Percentiles rank a stretch among this genome's conserved stretches.
Conservation (phyloP, 176 grass and related monocot genomes). For the Oropetium thomaeum region DNA sequence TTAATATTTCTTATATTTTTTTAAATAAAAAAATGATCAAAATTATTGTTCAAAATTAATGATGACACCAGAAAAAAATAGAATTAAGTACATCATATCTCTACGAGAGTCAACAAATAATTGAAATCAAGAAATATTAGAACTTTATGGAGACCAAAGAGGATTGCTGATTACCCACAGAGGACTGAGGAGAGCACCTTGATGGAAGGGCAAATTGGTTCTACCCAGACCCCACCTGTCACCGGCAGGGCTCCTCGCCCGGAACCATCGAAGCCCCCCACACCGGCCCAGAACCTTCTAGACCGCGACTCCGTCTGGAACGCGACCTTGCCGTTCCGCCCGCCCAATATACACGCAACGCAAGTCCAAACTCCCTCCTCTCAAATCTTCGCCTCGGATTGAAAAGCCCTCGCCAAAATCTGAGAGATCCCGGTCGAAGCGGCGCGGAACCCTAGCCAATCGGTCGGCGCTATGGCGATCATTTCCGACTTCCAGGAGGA, state of each 20-base stretch:
- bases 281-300: constrained; percentile 14
- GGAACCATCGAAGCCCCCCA: neutral
- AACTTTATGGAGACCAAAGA: neutral
- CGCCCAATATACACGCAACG: neutral
- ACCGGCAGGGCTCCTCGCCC: neutral
- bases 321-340: neutral
- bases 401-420: constrained; percentile 30
- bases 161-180: too few species aligned
- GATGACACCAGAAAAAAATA: too few species aligned
- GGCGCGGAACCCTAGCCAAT: neutral
- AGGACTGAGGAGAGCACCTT: neutral
- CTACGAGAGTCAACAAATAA: too few species aligned
- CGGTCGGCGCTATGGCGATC: constrained; percentile 56
- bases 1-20: too few species aligned
- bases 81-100: too few species aligned
- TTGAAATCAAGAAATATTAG: neutral
- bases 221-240: neutral
- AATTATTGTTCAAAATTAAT: too few species aligned
- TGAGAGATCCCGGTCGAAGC: neutral
- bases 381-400: neutral
- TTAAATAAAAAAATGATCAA: too few species aligned
- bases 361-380: neutral
- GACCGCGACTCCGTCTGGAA: neutral
- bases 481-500: constrained; percentile 87
- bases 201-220: neutral